Evolutionary conservation across 2,329 filamentous ascomycete species (phyloP).

Genomic region (Rosellinia necatrix): DNA sequence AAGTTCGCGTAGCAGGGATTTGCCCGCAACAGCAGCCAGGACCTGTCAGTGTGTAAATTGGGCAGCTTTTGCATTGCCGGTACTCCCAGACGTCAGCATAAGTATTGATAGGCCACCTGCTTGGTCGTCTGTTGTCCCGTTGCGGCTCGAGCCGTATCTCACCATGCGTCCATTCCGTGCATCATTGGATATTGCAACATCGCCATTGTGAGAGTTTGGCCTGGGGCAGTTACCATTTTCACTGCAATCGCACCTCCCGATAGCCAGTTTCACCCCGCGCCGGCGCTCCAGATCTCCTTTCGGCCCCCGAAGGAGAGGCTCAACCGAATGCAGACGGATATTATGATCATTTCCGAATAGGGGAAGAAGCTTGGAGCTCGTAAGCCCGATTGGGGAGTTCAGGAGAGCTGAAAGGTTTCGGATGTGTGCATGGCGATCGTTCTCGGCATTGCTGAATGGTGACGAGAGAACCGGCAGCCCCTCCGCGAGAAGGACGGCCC

Average conservation of each 20-base stretch:
- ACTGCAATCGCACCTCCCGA: too few relatives aligned
- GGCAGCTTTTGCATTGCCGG: constrained; percentile 57
- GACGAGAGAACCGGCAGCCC: constrained; percentile 28
- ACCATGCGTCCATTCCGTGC: too few relatives aligned
- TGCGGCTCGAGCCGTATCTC: too few relatives aligned
- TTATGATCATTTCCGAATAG: constrained; percentile 15
- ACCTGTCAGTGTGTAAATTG: constrained; percentile 47
- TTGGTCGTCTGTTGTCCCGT: too few relatives aligned
- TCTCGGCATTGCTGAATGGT: constrained; percentile 9
- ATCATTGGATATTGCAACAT: too few relatives aligned
- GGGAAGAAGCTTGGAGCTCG: constrained; percentile 3
- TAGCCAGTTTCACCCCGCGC: too few relatives aligned
- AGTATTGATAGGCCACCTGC: constrained; percentile 42
- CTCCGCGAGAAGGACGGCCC: constrained; percentile 31
- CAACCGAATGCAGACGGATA: not conserved
- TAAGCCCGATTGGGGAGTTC: constrained; percentile 28
- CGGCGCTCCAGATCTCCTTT: too few relatives aligned
- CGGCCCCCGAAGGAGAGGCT: too few relatives aligned
- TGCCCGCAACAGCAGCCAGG: not conserved
- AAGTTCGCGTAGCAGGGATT: constrained; percentile 27
- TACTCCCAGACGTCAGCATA: constrained; percentile 60
- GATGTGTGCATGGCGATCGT: constrained; percentile 20
- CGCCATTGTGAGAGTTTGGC: too few relatives aligned
- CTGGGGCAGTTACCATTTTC: too few relatives aligned
- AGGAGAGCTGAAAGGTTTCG: constrained; percentile 3